Evolutionary conservation across 257 asterid species (phyloP).

Genomic region (Echites panduratus): DNA sequence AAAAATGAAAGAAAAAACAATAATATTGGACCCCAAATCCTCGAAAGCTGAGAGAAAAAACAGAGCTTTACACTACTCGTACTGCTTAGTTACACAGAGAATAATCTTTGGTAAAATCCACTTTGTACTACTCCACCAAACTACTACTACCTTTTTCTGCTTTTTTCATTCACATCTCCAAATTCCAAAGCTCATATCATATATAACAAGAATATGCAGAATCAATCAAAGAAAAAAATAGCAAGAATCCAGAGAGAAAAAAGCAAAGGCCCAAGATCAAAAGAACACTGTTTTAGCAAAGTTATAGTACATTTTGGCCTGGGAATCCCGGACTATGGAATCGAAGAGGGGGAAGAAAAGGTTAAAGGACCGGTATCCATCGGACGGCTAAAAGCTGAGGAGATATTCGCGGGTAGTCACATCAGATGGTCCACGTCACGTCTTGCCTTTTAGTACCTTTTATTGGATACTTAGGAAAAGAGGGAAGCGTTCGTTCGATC

Average conservation of each 20-base stretch:
- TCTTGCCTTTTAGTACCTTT: constrained; percentile 15
- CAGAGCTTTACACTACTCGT: constrained; percentile 1
- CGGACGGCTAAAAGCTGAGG: constrained; percentile 39
- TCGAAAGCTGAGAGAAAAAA: constrained; percentile 12
- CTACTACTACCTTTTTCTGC: constrained; percentile 4
- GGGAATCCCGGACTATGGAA: constrained; percentile 7
- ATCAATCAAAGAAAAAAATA: constrained; percentile 7
- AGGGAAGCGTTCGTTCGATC: not conserved
- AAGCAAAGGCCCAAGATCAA: not conserved
- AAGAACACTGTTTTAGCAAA: not conserved
- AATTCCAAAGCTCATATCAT: constrained; percentile 9
- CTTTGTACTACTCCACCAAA: constrained; percentile 17
- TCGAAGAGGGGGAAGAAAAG: not conserved
- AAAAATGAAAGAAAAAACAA: not conserved
- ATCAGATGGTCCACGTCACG: constrained; percentile 23
- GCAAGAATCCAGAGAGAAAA: not conserved
- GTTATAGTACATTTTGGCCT: constrained; percentile 13
- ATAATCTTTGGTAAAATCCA: constrained; percentile 7
- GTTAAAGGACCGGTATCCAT: constrained; percentile 12
- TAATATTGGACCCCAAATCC: constrained; percentile 4
- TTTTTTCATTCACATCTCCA: constrained; percentile 10
- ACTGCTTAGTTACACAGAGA: not conserved
- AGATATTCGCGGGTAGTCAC: constrained; percentile 37
- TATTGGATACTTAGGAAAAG: constrained; percentile 28
- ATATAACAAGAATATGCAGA: constrained; percentile 27